A percentile compares a stretch with the other conserved stretches of the same genome.
These are phyloP conservation scores for Phytophthora meadii DNA, from an alignment of 352 stramenopile genomes.

Conservation along the genomic window DNA sequence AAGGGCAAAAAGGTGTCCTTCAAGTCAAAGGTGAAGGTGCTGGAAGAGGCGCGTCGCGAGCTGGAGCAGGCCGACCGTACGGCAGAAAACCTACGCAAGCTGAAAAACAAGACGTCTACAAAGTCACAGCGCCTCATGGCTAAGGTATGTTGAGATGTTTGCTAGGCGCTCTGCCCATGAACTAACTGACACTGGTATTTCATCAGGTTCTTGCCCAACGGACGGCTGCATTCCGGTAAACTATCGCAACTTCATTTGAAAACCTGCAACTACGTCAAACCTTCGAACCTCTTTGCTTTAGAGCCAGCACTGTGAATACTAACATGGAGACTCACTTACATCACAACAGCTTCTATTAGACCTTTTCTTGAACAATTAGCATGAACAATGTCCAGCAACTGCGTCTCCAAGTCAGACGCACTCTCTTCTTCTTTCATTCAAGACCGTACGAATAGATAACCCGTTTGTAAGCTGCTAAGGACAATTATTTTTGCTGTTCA, in stretches of 20 bases:
- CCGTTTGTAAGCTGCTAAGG: not conserved
- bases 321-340: too few species aligned
- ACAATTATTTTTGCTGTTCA: not conserved
- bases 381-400: not conserved
- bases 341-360: too few species aligned
- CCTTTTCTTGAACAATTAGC: too few species aligned
- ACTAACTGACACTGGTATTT: conserved; percentile 6
- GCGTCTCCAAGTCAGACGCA: conserved; percentile 2
- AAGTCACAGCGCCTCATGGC: conserved; percentile 76
- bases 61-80: conserved; percentile 62
- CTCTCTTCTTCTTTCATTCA: not conserved
- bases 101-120: conserved; percentile 54
- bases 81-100: conserved; percentile 67
- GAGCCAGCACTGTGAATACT: too few species aligned
- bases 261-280: not conserved
- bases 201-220: conserved; percentile 54
- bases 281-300: not conserved
- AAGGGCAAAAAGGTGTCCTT: conserved; percentile 34
- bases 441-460: not conserved
- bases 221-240: conserved; percentile 48
- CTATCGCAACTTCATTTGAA: not conserved
- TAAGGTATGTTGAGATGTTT: conserved; percentile 46
- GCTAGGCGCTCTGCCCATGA: not conserved
- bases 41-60: conserved; percentile 61
- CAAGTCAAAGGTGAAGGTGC: conserved; percentile 52